phyloP scores from a whole-genome alignment of 257 asterid genomes.

The Salvia rosmarinus region DNA sequence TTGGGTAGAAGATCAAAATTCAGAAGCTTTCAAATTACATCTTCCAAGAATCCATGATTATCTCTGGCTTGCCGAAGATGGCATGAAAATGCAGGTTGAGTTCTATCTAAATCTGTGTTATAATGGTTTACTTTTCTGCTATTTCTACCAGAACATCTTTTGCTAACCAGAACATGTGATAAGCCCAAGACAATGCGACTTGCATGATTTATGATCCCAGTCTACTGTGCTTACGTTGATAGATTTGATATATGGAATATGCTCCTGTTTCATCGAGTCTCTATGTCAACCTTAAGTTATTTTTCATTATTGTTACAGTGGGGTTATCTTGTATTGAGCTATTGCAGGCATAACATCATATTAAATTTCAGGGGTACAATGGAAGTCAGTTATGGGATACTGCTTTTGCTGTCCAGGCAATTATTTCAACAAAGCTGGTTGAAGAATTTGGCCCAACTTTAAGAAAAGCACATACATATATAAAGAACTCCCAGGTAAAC shows the following conservation, averaged over 20 bases:
- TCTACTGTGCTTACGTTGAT: constrained; percentile 6
- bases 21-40: constrained; percentile 97
- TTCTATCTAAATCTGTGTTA: neutral
- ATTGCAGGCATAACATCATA: neutral
- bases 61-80: constrained; percentile 98
- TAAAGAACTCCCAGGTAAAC: constrained; percentile 77
- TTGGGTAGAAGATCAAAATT: constrained; percentile 94
- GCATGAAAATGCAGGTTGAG: constrained; percentile 97
- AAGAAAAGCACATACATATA: constrained; percentile 69
- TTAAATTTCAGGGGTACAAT: constrained; percentile 77
- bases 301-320: constrained; percentile 5
- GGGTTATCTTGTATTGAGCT: constrained; percentile 14
- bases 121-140: constrained; percentile 21
- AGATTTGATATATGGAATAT: neutral
- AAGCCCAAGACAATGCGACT: neutral
- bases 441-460: constrained; percentile 77
- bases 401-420: constrained; percentile 88
- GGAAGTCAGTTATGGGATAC: constrained; percentile 99
- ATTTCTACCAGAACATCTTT: constrained; percentile 17
- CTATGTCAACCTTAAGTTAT: neutral
- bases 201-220: neutral
- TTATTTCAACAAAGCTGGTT: constrained; percentile 62
- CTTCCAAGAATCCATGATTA: constrained; percentile 87
- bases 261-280: constrained; percentile 21
- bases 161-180: constrained; percentile 4